Evolutionary conservation across 176 grass and related monocot species (phyloP).

Genomic region (Oryza meyeriana): DNA sequence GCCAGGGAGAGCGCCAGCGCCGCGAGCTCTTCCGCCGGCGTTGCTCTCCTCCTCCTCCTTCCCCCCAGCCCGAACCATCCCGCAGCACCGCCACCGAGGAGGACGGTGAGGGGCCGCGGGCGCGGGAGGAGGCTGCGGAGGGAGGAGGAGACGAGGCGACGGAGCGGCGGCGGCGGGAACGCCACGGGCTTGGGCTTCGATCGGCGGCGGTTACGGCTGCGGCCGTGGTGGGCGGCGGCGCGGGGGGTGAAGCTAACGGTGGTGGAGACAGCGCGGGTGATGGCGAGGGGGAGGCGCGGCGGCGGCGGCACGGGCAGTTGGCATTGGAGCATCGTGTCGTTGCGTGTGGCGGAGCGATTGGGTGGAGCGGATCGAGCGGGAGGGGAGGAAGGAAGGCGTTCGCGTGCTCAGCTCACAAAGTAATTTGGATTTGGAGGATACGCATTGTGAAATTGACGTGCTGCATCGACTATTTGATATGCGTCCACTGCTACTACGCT

Average conservation of each 20-base stretch:
- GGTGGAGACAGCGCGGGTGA: conserved; percentile 6
- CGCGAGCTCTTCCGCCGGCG: not conserved
- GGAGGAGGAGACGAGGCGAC: conserved; percentile 33
- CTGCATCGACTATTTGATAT: no score
- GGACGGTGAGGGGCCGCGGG: not conserved
- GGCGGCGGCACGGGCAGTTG: not conserved
- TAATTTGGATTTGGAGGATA: conserved; percentile 10
- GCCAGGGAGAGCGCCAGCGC: conserved; percentile 34
- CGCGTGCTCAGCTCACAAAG: not conserved
- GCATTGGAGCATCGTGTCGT: conserved; percentile 29
- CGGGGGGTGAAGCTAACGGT: conserved; percentile 20
- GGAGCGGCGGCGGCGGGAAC: conserved; percentile 24
- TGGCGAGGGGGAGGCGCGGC: not conserved
- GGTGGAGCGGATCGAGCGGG: not conserved
- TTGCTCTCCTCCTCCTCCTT: conserved; percentile 5
- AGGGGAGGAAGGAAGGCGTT: not conserved
- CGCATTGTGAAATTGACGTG: not conserved
- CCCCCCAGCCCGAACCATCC: conserved; percentile 20
- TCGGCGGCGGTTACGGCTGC: conserved; percentile 2
- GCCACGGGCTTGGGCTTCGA: conserved; percentile 20
- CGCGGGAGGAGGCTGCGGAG: conserved; percentile 30
- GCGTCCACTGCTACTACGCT: not conserved
- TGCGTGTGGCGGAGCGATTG: conserved; percentile 4
- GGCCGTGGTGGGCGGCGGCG: not conserved
- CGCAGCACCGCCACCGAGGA: not conserved